Evolutionary conservation across 1,139 yeast genomes (phyloP), one percentile per base, ranked within the genome.

Genomic region (Zygosaccharomyces sapae): DNA sequence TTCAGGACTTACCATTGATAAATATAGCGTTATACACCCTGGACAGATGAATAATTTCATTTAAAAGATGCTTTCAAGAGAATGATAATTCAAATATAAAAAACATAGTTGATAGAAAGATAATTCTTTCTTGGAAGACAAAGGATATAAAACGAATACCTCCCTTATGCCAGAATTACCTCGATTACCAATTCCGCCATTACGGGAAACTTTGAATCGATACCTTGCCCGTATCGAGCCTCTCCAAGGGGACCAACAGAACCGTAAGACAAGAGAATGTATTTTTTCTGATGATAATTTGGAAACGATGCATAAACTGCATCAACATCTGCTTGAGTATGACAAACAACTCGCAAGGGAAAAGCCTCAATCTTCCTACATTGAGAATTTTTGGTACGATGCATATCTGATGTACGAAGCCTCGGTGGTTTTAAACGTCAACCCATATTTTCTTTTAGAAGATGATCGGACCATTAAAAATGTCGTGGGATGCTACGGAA

Each of bases 311-410:
- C 42, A 41, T n/a, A 44, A 51, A 16, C 45, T 60, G 46, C 55
- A 60, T 41, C 50, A 53, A 4, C 53, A 46, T 38, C 43, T 60
- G 41, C 33, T 54, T 2, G 46, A 52, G 29, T 72, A 76, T 48
- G 73, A 88, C 55, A 87, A 85, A 55, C 70, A 76, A 30, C 81
- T 80, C 58, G 74, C 87, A 41, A 69, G 80, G 41, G 77, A 77
- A 46, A 86, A 85, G 59, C 74, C 87, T 8, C 72, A 77, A 48
- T 68, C 86, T 46, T 83, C 94, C 7, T 88, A 84, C 66, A 88
- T 88, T 53, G 96, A 88, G 67, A 95, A 88, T 65, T 88, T 88
- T 65, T 88, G 96, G 96, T 87, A 81, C 65, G 96, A 88, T 63
- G 80, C 95, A 2, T 88, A 88, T 66, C 73, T 88, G 54, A 83